Evolutionary conservation across 2,329 filamentous ascomycete genomes (phyloP), one percentile per base, ranked within the genome.

Genomic region (Mariannaea sp.): DNA sequence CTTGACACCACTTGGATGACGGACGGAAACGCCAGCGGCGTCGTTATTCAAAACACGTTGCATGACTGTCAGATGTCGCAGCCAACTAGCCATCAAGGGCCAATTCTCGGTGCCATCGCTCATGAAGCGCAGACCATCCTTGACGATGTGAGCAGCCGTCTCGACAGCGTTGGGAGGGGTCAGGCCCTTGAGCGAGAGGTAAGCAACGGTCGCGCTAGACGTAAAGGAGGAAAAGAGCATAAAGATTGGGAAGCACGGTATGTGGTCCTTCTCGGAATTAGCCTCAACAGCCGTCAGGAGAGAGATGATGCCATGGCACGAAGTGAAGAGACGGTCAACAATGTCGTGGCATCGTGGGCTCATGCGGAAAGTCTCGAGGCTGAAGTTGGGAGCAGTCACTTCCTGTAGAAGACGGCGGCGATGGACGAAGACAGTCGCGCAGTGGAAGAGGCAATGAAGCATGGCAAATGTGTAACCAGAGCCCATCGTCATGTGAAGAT

Each of bases 201-300:
- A 85, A 10, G 82, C 82, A 1, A 84, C 79, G 1, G 82, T 85
- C 2, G 82, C 82, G 56, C 81, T 81, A 2, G 82, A 80, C 0
- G 81, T 84, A 57, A 85, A 85, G 44, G 81, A 79, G 0, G 82
- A 81, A 66, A 85, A 85, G 10, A 85, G 73, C 82, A 85, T 85
- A 56, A 84, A 83, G 49, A 85, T 81, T 30, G 82, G 82, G 69
- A 84, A 83, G 68, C 79, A 83, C n/a, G 80, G 73, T n/a, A 79
- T 74, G 19, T 75, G 73, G 48, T 84, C 80, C 71, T 84, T 84
- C 46, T 85, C 81, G 1, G 77, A 73, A 8, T 81, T 80, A 9
- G 75, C 69, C 68, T 85, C 82, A 3, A 85, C 77, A 2, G 81
- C 78, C 4, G 77, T 73, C 16, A 85, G 72, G 49, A 84, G 76